A percentile compares a stretch with the other conserved stretches of the same genome.
Evolutionary conservation across 2,329 filamentous ascomycete genomes (phyloP).

Genomic region (Alternaria sp.): DNA sequence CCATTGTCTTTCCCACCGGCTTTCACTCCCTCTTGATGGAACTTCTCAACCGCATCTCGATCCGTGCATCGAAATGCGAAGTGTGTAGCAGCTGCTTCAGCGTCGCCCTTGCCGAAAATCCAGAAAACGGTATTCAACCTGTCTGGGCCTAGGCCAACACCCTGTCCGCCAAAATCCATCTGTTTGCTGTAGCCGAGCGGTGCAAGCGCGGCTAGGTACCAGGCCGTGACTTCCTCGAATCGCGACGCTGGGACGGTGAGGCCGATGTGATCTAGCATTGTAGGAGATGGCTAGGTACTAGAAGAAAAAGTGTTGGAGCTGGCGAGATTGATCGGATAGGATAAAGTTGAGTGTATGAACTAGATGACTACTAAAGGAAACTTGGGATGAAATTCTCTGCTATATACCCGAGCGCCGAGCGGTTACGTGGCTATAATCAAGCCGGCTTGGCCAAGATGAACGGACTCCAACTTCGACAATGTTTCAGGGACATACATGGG

Average conservation of each 20-base stretch:
- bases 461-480: background rate
- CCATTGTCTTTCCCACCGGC: conserved; percentile 35
- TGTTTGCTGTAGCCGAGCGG: conserved; percentile 34
- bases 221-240: conserved; percentile 26
- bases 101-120: conserved; percentile 19
- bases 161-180: conserved; percentile 22
- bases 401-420: background rate
- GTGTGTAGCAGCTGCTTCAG: conserved; percentile 12
- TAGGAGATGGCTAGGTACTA: background rate
- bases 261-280: background rate
- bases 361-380: background rate
- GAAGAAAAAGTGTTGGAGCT: background rate
- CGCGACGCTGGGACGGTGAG: conserved; percentile 25
- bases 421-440: background rate
- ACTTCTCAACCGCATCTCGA: conserved; percentile 24
- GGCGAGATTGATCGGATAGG: background rate
- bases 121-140: conserved; percentile 18
- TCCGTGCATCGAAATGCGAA: conserved; percentile 27
- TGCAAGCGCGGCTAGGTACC: conserved; percentile 32
- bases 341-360: background rate
- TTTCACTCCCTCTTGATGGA: conserved; percentile 29
- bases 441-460: background rate
- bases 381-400: background rate
- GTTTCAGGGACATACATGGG: background rate
- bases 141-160: conserved; percentile 23